phyloP scores from a whole-genome alignment of 352 stramenopile species.

The Phytophthora europaea region DNA sequence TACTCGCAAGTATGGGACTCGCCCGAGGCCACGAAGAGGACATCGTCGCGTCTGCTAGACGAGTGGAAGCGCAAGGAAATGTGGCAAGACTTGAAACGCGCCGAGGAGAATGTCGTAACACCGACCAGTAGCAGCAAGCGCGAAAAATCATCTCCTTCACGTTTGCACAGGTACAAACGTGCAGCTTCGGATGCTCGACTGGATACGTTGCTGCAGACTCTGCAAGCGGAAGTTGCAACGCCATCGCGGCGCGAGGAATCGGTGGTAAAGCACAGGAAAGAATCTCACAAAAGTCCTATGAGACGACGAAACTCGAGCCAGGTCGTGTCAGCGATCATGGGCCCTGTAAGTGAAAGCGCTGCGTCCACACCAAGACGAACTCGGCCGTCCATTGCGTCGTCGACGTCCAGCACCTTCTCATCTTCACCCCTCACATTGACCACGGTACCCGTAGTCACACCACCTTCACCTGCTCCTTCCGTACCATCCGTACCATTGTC shows the following conservation, averaged over 20 bases:
- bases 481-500: constrained; percentile 25
- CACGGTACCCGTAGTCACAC: constrained; percentile 7
- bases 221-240: constrained; percentile 32
- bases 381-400: constrained; percentile 15
- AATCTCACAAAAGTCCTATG: constrained; percentile 21
- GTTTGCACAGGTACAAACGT: constrained; percentile 26
- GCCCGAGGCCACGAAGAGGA: constrained; percentile 38
- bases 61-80: constrained; percentile 82
- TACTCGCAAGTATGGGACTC: constrained; percentile 61
- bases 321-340: constrained; percentile 4
- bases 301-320: constrained; percentile 25
- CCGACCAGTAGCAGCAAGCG: constrained; percentile 18
- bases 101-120: constrained; percentile 59
- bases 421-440: constrained; percentile 21
- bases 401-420: constrained; percentile 6
- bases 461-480: background rate
- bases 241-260: constrained; percentile 17
- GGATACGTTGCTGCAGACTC: constrained; percentile 41
- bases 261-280: constrained; percentile 27
- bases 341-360: constrained; percentile 16
- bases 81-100: constrained; percentile 78
- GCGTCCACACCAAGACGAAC: constrained; percentile 12
- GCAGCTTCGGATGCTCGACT: constrained; percentile 38
- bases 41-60: constrained; percentile 65
- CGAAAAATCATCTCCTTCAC: constrained; percentile 24